These are phyloP conservation scores for Sambucus nigra DNA, from an alignment of 129 eudicot genomes.

Conservation along the genomic window DNA sequence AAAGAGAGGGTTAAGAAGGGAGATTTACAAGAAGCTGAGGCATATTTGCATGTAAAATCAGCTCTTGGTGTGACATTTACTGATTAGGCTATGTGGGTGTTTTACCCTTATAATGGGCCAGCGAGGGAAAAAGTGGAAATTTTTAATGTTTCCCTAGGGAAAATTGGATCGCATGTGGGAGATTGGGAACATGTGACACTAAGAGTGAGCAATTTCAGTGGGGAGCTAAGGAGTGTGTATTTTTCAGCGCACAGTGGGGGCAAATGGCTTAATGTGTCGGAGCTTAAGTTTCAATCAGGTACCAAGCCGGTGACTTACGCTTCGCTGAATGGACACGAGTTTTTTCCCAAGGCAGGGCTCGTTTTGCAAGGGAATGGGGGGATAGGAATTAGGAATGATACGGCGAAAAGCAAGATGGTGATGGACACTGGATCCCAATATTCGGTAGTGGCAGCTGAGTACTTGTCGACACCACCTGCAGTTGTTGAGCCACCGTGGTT, in stretches of 20 bases:
- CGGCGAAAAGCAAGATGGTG: constrained; percentile 28
- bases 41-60: constrained; percentile 58
- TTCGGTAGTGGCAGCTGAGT: constrained; percentile 40
- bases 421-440: constrained; percentile 46
- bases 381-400: constrained; percentile 67
- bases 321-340: constrained; percentile 69
- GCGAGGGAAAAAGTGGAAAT: constrained; percentile 50
- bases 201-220: constrained; percentile 63
- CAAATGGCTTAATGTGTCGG: constrained; percentile 27
- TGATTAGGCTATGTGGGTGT: constrained; percentile 62
- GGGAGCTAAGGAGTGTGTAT: constrained; percentile 46
- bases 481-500: constrained; percentile 65
- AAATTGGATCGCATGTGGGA: constrained; percentile 67
- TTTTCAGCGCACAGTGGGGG: constrained; percentile 65
- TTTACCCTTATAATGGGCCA: constrained; percentile 84
- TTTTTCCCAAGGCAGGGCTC: constrained; percentile 43
- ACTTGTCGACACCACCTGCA: constrained; percentile 20
- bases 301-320: constrained; percentile 52
- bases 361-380: constrained; percentile 51
- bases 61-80: constrained; percentile 67
- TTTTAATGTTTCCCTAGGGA: constrained; percentile 38
- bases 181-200: constrained; percentile 93
- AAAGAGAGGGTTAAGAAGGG: constrained; percentile 55
- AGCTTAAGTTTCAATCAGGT: constrained; percentile 42
- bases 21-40: constrained; percentile 24